phyloP scores from a whole-genome alignment of 2,329 filamentous ascomycete genomes.

The Epichloe aotearoae region DNA sequence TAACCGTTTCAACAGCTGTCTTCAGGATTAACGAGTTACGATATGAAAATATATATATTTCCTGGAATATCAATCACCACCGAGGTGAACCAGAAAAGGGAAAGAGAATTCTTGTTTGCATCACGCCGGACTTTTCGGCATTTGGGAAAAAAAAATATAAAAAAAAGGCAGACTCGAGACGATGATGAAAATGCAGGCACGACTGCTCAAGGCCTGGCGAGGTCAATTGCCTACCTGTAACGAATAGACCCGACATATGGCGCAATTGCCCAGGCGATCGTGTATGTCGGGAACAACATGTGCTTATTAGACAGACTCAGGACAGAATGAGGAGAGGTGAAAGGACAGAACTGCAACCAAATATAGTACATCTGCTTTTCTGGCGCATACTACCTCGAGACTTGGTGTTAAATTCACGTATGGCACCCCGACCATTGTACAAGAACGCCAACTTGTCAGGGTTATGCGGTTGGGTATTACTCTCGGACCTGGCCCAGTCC shows the following conservation, averaged over 20 bases:
- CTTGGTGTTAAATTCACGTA: too few relatives aligned
- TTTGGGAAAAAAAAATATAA: too few relatives aligned
- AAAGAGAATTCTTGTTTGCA: not conserved
- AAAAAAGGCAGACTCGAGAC: not conserved
- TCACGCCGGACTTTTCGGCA: not conserved
- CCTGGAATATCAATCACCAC: not conserved
- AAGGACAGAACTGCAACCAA: too few relatives aligned
- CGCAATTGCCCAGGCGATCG: not conserved
- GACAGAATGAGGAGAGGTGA: not conserved
- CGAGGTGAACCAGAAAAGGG: not conserved
- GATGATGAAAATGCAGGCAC: not conserved
- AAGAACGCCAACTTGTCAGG: too few relatives aligned
- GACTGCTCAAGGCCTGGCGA: not conserved
- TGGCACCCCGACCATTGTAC: too few relatives aligned
- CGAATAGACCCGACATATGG: not conserved
- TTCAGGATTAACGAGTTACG: slow-evolving; percentile 9
- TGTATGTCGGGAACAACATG: not conserved
- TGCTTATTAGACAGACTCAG: not conserved
- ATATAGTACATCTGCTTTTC: too few relatives aligned
- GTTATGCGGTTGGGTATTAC: too few relatives aligned
- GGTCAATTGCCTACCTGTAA: not conserved
- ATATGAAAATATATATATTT: not conserved
- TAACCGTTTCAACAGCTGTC: slow-evolving; percentile 12
- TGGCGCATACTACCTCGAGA: too few relatives aligned
- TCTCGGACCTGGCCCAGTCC: too few relatives aligned